Base-by-base conservation (phyloP, 2,329 filamentous ascomycete species). In the Dactylonectria estremocensis region DNA sequence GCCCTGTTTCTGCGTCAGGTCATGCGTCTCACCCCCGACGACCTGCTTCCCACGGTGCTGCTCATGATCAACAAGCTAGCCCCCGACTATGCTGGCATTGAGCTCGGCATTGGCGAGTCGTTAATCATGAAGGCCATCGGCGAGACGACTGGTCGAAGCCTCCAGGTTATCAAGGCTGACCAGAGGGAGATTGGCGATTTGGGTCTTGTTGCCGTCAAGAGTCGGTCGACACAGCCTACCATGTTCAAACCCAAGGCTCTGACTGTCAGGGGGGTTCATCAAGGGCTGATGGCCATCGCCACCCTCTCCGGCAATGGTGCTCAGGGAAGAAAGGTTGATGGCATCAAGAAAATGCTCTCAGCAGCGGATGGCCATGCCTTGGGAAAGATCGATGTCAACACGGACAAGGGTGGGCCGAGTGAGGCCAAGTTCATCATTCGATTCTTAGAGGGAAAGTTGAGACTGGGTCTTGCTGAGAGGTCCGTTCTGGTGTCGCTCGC, bases 91-190 rank as follows among this genome's bases (percentile, higher is more conserved):
- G 92, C 95, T 49, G 96, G 96, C 20, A 95, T 99, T 69, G 96
- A 99, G 81, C 87, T 99, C 33, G 96, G 96, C n/a, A 99, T 99
- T 74, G 96, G 96, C 64, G 96, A 99, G 82, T 98, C 95, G 1
- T 83, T 99, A 31, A 98, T 99, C 76, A 98, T 98, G 95, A 99
- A 98, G 80, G 94, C 96, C 5, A 97, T 99, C 77, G 95, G 95
- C 11, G 95, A 98, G 83, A 93, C 92, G 33, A 99, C 96, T 0
- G 96, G 96, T 10, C 91, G 96, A 68, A 97, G 91, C 76, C 82
- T 98, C 53, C 88, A 92, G 43, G 91, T 97, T 59, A 97, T 99
- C 85, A 98, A 98, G 83, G 90, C 93, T 55, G 95, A 98, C 74
- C 96, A 99, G 78, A 95, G 96, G 76, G 95, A 98, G 75, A 97